A percentile compares a stretch with the other conserved stretches of the same genome.
phyloP scores from a whole-genome alignment of 495 filamentous ascomycete genomes.

The Cairneyella variabilis region DNA sequence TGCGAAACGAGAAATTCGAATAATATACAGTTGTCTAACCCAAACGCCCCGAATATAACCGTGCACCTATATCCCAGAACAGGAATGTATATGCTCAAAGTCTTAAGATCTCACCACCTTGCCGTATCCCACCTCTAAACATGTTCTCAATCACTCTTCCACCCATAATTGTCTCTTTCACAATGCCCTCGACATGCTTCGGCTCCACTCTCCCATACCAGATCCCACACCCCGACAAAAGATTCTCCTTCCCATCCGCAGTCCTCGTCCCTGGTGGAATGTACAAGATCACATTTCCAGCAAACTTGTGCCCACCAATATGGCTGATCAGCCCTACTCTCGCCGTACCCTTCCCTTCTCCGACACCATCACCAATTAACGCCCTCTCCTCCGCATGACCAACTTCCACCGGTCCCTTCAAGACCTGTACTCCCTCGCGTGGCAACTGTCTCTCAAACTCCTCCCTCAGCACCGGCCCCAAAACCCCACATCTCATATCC shows the following conservation, averaged over 20 bases:
- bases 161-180: conserved; percentile 71
- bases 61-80: too few species aligned
- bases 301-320: conserved; percentile 89
- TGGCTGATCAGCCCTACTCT: conserved; percentile 79
- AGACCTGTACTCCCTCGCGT: conserved; percentile 30
- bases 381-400: conserved; percentile 13
- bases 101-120: conserved; percentile 26
- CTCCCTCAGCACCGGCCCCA: conserved; percentile 64
- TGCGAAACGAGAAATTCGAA: too few species aligned
- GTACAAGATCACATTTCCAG: conserved; percentile 91
- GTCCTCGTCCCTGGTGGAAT: conserved; percentile 56
- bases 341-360: conserved; percentile 27
- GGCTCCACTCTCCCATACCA: conserved; percentile 94
- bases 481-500: conserved; percentile 74
- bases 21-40: too few species aligned
- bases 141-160: conserved; percentile 73
- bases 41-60: too few species aligned
- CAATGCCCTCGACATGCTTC: conserved; percentile 78
- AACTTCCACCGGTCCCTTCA: conserved; percentile 35
- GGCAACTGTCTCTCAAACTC: conserved; percentile 60
- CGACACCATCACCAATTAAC: conserved; percentile 12
- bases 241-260: conserved; percentile 36
- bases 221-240: conserved; percentile 75
- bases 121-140: conserved; percentile 60
- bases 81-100: conserved; percentile 19